Conservation (phyloP, 177 flowering plant species). For the Vitis hybrid region DNA sequence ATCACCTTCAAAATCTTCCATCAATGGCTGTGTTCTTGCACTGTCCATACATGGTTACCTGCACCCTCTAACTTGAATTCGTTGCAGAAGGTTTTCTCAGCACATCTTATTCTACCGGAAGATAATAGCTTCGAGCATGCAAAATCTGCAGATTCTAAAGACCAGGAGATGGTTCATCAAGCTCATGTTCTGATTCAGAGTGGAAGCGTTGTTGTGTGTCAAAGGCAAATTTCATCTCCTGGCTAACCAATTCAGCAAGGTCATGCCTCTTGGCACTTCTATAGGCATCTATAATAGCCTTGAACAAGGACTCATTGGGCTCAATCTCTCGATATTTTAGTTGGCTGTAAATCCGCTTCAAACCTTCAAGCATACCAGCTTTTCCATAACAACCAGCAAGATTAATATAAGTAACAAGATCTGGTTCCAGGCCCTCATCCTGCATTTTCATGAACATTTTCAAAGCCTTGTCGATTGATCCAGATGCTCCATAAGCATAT, state of each 20-base stretch:
- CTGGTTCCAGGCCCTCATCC: constrained; percentile 69
- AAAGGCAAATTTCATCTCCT: constrained; percentile 55
- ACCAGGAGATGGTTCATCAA: not conserved
- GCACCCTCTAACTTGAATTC: no score
- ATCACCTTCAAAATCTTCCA: no score
- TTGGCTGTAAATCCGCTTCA: constrained; percentile 64
- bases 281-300: constrained; percentile 65
- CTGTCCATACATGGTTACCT: no score
- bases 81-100: not conserved
- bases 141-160: constrained; percentile 3
- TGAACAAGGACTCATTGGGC: constrained; percentile 56
- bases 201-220: constrained; percentile 27
- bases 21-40: no score
- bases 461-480: constrained; percentile 62
- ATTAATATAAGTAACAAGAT: constrained; percentile 62
- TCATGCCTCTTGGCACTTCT: constrained; percentile 47
- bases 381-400: constrained; percentile 76
- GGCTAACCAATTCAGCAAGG: constrained; percentile 61
- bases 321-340: constrained; percentile 64
- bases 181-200: constrained; percentile 21
- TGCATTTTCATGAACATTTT: constrained; percentile 80
- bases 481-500: constrained; percentile 55
- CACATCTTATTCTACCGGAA: not conserved
- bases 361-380: constrained; percentile 84
- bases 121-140: no score